A percentile compares a stretch with the other conserved stretches of the same genome.
Conservation (phyloP, 257 asterid species). For the Catharanthus roseus region DNA sequence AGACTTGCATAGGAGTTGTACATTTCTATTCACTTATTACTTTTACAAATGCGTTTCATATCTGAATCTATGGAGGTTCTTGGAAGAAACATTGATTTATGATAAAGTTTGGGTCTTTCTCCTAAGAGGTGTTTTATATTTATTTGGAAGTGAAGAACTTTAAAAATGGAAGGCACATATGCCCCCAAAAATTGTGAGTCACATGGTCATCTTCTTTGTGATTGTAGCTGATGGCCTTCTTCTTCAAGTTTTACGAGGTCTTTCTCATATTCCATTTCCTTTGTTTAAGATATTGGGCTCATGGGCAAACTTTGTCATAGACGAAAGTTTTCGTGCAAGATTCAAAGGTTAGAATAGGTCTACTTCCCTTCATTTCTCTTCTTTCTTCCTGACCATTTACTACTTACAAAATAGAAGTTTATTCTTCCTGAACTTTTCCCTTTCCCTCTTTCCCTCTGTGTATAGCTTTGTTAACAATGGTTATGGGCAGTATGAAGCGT, state of each 20-base stretch:
- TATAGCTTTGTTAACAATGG: not conserved
- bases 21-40: not conserved
- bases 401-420: not conserved
- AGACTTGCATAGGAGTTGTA: not conserved
- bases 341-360: not conserved
- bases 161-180: not conserved
- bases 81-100: too few species aligned
- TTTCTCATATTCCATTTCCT: not conserved
- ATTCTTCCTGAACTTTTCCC: not conserved
- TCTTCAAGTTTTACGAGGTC: not conserved
- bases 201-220: not conserved
- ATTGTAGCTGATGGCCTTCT: not conserved
- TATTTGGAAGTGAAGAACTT: not conserved
- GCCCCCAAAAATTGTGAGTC: not conserved
- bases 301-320: not conserved
- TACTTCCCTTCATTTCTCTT: not conserved
- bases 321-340: too few species aligned
- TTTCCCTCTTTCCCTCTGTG: not conserved
- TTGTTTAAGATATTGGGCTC: not conserved
- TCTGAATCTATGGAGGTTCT: not conserved
- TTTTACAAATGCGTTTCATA: not conserved
- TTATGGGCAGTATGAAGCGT: not conserved
- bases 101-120: not conserved
- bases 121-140: too few species aligned
- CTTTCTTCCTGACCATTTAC: not conserved